Conservation (phyloP, 2,329 filamentous ascomycete species). For the Beauveria australis region DNA sequence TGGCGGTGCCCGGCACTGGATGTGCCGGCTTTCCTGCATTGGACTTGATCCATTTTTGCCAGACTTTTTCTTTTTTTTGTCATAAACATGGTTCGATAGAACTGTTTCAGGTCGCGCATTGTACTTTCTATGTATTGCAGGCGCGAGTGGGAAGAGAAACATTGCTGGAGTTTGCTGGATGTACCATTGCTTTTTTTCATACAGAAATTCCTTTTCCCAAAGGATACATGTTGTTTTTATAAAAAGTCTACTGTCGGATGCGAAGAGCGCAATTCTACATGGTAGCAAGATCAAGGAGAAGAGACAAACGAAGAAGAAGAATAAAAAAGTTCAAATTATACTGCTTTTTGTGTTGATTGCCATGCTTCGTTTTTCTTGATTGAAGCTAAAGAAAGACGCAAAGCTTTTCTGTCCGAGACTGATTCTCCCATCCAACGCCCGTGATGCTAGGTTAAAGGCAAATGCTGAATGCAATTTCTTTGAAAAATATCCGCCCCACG, state of each 20-base stretch:
- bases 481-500: neutral
- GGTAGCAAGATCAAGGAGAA: neutral
- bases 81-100: constrained; percentile 9
- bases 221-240: neutral
- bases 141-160: constrained; percentile 1
- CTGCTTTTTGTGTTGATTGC: neutral
- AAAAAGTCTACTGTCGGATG: constrained; percentile 2
- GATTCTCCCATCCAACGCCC: neutral
- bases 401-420: neutral
- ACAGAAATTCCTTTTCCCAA: neutral
- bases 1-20: neutral
- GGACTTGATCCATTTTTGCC: constrained; percentile 5
- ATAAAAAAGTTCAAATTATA: neutral
- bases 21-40: neutral
- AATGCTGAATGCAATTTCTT: neutral
- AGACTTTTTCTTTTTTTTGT: neutral
- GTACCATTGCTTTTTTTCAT: neutral
- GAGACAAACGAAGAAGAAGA: neutral
- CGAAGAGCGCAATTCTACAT: neutral
- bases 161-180: constrained; percentile 10
- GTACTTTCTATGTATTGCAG: neutral
- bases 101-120: constrained; percentile 1
- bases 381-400: neutral
- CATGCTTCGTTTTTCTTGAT: neutral
- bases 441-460: neutral